Percentiles rank a stretch among this genome's conserved stretches.
Evolutionary conservation across 768 basidiomycete species (phyloP).

Genomic region (Scleroderma citrinum): DNA sequence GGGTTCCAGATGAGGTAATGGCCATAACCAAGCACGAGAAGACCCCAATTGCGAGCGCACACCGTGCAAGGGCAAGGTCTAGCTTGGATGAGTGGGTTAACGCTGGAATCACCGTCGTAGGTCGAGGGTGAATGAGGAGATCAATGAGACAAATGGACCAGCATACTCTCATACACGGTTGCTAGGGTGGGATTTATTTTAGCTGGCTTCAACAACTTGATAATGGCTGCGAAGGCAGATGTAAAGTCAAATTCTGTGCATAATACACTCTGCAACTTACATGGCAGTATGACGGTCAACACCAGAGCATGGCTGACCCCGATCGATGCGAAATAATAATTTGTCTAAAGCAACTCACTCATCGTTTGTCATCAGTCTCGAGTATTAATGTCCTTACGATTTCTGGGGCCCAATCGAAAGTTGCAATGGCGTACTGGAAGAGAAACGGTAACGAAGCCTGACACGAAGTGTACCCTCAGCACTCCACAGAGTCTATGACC

Average conservation of each 20-base stretch:
- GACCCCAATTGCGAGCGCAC: slow-evolving; percentile 55
- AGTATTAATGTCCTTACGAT: slow-evolving; percentile 33
- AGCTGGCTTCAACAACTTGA: slow-evolving; percentile 48
- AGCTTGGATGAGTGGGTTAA: slow-evolving; percentile 41
- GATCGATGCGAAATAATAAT: slow-evolving; percentile 62
- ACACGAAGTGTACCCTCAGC: background rate
- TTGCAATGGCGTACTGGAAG: slow-evolving; percentile 58
- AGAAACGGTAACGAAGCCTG: slow-evolving; percentile 55
- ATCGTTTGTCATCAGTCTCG: background rate
- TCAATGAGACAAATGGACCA: slow-evolving; percentile 1
- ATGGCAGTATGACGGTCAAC: slow-evolving; percentile 52
- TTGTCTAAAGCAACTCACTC: slow-evolving; percentile 38
- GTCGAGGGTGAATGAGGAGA: slow-evolving; percentile 2
- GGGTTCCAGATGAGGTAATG: slow-evolving; percentile 36
- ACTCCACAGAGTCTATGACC: background rate
- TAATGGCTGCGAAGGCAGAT: slow-evolving; percentile 35
- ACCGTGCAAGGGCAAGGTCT: slow-evolving; percentile 62
- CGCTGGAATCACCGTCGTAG: background rate
- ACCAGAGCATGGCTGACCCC: slow-evolving; percentile 50
- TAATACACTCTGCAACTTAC: slow-evolving; percentile 35
- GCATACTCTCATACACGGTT: slow-evolving; percentile 5
- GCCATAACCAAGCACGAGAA: slow-evolving; percentile 46
- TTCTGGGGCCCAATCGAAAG: slow-evolving; percentile 65
- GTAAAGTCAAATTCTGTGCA: background rate
- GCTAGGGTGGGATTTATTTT: slow-evolving; percentile 15